Evolutionary conservation across 192 early-diverging fungal genomes (phyloP), one percentile per base, ranked within the genome.

Genomic region (Entomortierella beljakovae): DNA sequence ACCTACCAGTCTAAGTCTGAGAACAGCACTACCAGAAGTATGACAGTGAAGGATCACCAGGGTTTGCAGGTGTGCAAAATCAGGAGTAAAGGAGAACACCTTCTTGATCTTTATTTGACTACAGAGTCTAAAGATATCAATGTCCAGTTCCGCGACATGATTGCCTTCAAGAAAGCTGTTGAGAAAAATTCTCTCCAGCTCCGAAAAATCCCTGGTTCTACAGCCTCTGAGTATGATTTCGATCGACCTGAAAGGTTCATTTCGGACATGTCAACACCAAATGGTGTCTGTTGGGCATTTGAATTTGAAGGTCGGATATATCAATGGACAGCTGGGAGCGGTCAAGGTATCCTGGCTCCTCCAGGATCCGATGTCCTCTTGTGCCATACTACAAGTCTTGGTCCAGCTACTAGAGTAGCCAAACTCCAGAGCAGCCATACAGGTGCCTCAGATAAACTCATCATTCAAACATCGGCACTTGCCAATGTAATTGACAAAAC

Each of bases 101-200:
- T 79, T n/a, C 55, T 79, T 2, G 75, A 79, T 51, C 61, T 79
- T 2, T 65, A 70, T 29, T 57, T 79, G n/a, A 70, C 75, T 37
- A 79, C 75, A 2, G 75, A 79, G 18, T 60, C 75, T 15, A 79
- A 79, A 57, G 75, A 79, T n/a, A 65, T 79, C 68, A 70, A 64
- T 22, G 75, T 79, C 33, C 75, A 79, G 28, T 70, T 79, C 57
- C 66, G 75, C 2, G 75, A 79, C 33, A 79, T 79, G 75, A 54
- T 70, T 16, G 75, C 75, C 10, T 79, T 79, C 67, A 79, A 79
- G 67, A 79, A 79, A 51, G 75, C 67, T n/a, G 75, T 69, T 22
- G 75, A 79, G 32, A 79, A 79, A 68, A 72, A 65, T 26, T 23
- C 67, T 13, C 46, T 69, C 43, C 50, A 63, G 59, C 68, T 68